Percentiles rank a stretch among this genome's conserved stretches.
These are phyloP conservation scores for Mycena vitilis DNA, from an alignment of 768 basidiomycete species.

Conservation along the genomic window DNA sequence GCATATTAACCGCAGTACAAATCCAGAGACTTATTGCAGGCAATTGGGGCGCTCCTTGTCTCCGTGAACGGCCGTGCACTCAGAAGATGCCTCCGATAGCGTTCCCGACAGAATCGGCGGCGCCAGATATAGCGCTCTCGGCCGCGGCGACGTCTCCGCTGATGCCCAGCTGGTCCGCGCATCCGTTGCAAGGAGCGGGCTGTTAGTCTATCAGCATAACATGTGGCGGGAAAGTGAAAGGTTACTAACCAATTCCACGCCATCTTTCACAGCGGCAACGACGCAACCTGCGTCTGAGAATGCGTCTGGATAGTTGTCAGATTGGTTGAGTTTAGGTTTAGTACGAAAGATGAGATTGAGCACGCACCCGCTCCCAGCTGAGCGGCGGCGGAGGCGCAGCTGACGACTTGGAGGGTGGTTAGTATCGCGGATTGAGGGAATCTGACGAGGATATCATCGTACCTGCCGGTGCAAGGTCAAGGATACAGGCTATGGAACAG, in stretches of 20 bases:
- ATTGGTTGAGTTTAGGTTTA: neutral
- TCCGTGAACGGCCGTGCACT: neutral
- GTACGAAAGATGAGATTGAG: neutral
- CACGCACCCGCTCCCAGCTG: neutral
- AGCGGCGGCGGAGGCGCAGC: conserved; percentile 11
- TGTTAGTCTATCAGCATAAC: neutral
- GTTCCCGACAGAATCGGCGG: neutral
- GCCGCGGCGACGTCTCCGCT: neutral
- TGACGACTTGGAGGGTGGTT: neutral
- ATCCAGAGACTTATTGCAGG: no score
- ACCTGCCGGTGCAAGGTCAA: conserved; percentile 16
- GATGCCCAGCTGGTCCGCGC: conserved; percentile 16
- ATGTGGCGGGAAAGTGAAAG: neutral
- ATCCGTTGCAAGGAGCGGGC: conserved; percentile 22
- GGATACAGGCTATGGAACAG: conserved; percentile 6
- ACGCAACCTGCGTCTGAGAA: conserved; percentile 13
- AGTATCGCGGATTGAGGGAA: no score
- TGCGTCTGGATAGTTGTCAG: neutral
- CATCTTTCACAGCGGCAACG: conserved; percentile 7
- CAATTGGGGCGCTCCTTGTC: no score
- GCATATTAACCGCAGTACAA: no score
- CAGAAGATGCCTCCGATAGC: conserved; percentile 20
- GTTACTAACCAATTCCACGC: neutral
- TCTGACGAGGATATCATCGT: neutral
- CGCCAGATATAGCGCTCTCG: conserved; percentile 6